A percentile compares a stretch with the other conserved stretches of the same genome.
Evolutionary conservation across 805 yeast species (phyloP).

Genomic region (Nakazawaea holstii): DNA sequence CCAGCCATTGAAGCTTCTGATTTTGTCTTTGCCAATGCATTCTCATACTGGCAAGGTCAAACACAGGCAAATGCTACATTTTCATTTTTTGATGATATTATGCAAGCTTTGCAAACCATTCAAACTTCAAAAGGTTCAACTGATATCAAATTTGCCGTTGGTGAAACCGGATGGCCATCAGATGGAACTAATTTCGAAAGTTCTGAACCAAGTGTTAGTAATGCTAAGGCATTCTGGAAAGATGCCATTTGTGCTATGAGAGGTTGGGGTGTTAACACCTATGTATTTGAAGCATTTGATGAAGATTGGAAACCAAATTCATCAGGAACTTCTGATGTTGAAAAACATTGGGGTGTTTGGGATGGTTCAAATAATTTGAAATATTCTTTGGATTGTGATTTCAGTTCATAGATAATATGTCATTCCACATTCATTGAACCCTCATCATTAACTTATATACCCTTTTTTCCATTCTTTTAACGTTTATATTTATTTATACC

Average conservation of each 20-base stretch:
- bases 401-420: slow-evolving; percentile 20
- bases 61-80: slow-evolving; percentile 74
- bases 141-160: slow-evolving; percentile 88
- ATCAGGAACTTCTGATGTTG: slow-evolving; percentile 80
- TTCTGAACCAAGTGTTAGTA: slow-evolving; percentile 62
- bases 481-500: neutral
- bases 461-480: neutral
- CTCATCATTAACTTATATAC: neutral
- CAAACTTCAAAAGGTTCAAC: slow-evolving; percentile 85
- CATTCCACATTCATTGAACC: neutral
- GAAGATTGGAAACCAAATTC: slow-evolving; percentile 95
- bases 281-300: slow-evolving; percentile 92
- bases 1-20: slow-evolving; percentile 80
- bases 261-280: slow-evolving; percentile 93
- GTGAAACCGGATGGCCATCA: slow-evolving; percentile 98
- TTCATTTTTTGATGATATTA: slow-evolving; percentile 93
- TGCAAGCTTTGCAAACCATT: slow-evolving; percentile 91
- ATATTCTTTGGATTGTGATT: slow-evolving; percentile 43
- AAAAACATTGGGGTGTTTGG: slow-evolving; percentile 94
- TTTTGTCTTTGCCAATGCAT: slow-evolving; percentile 87
- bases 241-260: slow-evolving; percentile 89
- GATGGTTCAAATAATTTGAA: slow-evolving; percentile 42
- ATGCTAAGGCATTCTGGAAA: slow-evolving; percentile 81
- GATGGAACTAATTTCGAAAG: slow-evolving; percentile 67
- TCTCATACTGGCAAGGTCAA: slow-evolving; percentile 99